Percentiles rank a stretch among this genome's conserved stretches.
phyloP scores from a whole-genome alignment of 768 basidiomycete genomes.

The Leucosporidium creatinivorum region DNA sequence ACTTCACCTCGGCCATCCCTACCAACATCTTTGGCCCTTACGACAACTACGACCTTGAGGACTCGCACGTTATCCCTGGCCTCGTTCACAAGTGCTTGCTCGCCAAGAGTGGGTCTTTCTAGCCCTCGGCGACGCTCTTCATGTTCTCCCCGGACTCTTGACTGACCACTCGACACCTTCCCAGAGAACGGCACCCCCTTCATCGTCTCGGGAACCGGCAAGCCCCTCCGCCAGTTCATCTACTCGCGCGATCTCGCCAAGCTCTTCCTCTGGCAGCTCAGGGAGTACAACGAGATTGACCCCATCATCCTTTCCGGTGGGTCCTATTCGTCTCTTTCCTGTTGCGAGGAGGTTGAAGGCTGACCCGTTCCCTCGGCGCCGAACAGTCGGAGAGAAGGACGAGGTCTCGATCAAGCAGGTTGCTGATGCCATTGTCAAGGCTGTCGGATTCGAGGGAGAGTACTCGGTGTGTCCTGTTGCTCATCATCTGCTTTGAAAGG shows the following conservation, averaged over 20 bases:
- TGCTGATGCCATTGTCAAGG: conserved; percentile 81
- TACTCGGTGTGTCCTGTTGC: conserved; percentile 53
- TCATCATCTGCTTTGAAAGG: background rate
- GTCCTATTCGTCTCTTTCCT: conserved; percentile 18
- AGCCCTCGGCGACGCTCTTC: too few species aligned
- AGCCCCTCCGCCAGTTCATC: conserved; percentile 92
- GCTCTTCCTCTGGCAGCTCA: conserved; percentile 76
- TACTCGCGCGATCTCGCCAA: conserved; percentile 94
- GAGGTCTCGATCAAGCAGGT: conserved; percentile 89
- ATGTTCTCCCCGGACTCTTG: too few species aligned
- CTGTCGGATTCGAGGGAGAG: conserved; percentile 67
- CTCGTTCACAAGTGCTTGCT: conserved; percentile 88
- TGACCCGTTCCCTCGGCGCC: background rate
- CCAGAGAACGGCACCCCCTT: conserved; percentile 75
- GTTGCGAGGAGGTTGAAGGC: background rate
- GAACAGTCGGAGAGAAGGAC: conserved; percentile 76
- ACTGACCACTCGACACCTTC: conserved; percentile 8
- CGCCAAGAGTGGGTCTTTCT: conserved; percentile 67
- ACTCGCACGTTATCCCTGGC: conserved; percentile 89
- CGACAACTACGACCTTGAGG: conserved; percentile 88
- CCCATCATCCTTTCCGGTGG: conserved; percentile 83
- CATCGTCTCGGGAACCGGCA: conserved; percentile 79
- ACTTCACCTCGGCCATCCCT: conserved; percentile 93
- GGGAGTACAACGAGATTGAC: conserved; percentile 81
- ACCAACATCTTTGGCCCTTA: conserved; percentile 94